A percentile compares a stretch with the other conserved stretches of the same genome.
Conservation (phyloP, 192 early-diverging fungal species). For the Phlyctochytrium planicorne region DNA sequence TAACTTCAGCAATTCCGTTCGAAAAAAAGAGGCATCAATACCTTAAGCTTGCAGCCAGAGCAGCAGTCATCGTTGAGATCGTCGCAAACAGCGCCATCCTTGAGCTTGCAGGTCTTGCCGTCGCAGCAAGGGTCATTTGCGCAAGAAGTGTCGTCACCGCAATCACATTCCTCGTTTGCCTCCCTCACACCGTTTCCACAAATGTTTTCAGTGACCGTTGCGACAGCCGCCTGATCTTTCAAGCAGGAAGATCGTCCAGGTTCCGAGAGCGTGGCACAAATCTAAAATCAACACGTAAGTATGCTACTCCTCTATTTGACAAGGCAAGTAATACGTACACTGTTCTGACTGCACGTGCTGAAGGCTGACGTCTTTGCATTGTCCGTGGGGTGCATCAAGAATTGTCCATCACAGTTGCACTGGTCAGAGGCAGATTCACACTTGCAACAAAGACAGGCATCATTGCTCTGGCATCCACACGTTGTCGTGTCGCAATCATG, state of each 20-base stretch:
- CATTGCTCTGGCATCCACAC: slow-evolving; percentile 41
- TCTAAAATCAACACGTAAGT: background rate
- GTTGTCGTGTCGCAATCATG: slow-evolving; percentile 78
- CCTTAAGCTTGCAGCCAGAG: slow-evolving; percentile 59
- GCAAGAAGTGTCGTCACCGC: slow-evolving; percentile 66
- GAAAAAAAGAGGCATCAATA: background rate
- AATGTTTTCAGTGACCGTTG: slow-evolving; percentile 55
- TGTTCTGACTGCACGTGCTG: slow-evolving; percentile 38
- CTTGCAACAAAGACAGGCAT: slow-evolving; percentile 64
- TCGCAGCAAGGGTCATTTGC: slow-evolving; percentile 82
- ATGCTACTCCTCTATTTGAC: slow-evolving; percentile 20
- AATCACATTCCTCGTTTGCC: slow-evolving; percentile 85
- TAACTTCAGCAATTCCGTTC: background rate
- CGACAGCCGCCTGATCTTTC: slow-evolving; percentile 34
- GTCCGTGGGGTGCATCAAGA: slow-evolving; percentile 46
- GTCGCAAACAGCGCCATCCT: slow-evolving; percentile 71
- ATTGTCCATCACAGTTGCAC: slow-evolving; percentile 53
- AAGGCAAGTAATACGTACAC: slow-evolving; percentile 17
- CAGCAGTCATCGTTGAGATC: slow-evolving; percentile 87
- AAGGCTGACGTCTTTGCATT: slow-evolving; percentile 38
- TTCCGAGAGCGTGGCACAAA: slow-evolving; percentile 13
- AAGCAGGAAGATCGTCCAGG: slow-evolving; percentile 15
- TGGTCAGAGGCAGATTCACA: slow-evolving; percentile 41
- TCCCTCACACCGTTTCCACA: slow-evolving; percentile 96
- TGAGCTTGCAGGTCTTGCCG: slow-evolving; percentile 76